phyloP scores from a whole-genome alignment of 1,284 basidiomycete genomes.

The Ustilago shanxiensis region DNA sequence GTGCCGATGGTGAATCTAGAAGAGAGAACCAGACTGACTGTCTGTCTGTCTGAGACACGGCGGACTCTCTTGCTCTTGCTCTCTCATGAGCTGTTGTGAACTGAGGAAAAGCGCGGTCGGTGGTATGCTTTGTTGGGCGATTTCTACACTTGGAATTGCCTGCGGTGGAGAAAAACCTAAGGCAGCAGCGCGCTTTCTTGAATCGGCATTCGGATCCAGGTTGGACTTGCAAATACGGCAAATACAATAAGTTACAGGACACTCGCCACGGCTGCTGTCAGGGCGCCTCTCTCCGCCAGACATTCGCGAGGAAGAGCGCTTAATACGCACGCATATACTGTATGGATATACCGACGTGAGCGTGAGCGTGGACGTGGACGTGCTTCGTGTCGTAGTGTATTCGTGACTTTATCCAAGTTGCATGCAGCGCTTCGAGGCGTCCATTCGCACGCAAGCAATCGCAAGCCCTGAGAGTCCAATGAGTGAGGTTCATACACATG shows the following conservation, averaged over 20 bases:
- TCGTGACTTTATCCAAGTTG: constrained; percentile 19
- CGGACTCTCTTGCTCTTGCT: neutral
- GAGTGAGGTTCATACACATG: no score
- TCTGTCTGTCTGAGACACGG: constrained; percentile 23
- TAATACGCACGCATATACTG: neutral
- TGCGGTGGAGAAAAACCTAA: neutral
- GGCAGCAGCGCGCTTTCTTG: constrained; percentile 1
- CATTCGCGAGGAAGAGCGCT: neutral
- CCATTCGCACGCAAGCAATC: constrained; percentile 4
- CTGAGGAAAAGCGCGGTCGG: neutral
- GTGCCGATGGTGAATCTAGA: constrained; percentile 4
- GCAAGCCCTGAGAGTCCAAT: neutral
- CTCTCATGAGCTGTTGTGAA: constrained; percentile 23
- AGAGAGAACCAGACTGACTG: no score
- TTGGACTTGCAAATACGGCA: neutral
- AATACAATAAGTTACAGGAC: no score
- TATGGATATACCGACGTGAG: no score
- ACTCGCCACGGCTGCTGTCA: constrained; percentile 5
- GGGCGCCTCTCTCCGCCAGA: constrained; percentile 1
- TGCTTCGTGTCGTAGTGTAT: constrained; percentile 37
- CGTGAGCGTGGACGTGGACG: constrained; percentile 19
- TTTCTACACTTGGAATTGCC: constrained; percentile 17
- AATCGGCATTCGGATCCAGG: neutral
- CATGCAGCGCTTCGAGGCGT: neutral
- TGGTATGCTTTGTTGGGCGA: constrained; percentile 45